Percentiles rank a stretch among this genome's conserved stretches.
Evolutionary conservation across 2,329 filamentous ascomycete genomes (phyloP).

Genomic region (Penicillium sp.): DNA sequence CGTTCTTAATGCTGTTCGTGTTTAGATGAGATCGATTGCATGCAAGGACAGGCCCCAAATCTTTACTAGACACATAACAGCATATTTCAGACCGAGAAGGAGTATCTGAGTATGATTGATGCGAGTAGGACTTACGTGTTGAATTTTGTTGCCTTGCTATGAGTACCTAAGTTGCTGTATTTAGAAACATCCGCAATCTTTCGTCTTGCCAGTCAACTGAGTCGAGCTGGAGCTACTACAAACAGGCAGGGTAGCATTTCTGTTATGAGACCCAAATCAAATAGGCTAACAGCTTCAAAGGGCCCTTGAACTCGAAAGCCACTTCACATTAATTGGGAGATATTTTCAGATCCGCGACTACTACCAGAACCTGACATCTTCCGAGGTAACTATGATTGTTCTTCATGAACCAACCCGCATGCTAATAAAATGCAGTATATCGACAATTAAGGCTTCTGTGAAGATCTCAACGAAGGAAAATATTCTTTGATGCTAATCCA

Average conservation of each 20-base stretch:
- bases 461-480: conserved; percentile 11
- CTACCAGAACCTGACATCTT: conserved; percentile 7
- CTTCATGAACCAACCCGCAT: not conserved
- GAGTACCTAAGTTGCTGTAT: not conserved
- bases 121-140: conserved; percentile 2
- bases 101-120: conserved; percentile 11
- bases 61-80: conserved; percentile 5
- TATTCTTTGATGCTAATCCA: conserved; percentile 4
- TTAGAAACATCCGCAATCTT: not conserved
- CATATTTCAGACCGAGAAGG: not conserved
- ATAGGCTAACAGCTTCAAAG: not conserved
- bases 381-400: not conserved
- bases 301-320: not conserved
- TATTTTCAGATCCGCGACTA: conserved; percentile 9
- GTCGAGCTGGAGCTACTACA: not conserved
- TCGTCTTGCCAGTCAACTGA: not conserved
- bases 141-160: too few species aligned
- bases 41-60: conserved; percentile 1
- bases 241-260: not conserved
- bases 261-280: not conserved
- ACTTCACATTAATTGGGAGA: not conserved
- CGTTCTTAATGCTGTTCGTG: not conserved
- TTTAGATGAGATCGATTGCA: not conserved
- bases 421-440: conserved; percentile 1
- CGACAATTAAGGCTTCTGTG: conserved; percentile 6